Evolutionary conservation across 805 yeast genomes (phyloP).

Genomic region (Cyberlindnera sargentensis): DNA sequence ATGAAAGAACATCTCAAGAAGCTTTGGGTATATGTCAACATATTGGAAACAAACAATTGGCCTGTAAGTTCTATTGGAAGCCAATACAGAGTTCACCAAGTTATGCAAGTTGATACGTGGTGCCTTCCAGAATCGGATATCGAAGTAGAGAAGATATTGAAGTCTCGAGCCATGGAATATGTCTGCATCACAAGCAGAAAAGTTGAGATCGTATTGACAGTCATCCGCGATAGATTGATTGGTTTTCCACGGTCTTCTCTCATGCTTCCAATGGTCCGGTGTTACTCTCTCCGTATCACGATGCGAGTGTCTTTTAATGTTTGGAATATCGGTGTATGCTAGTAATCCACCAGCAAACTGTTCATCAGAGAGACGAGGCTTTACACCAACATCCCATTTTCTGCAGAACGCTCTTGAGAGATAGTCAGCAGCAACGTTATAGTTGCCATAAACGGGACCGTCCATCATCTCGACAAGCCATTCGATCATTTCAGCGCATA

Average conservation of each 20-base stretch:
- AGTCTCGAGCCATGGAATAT: constrained; percentile 33
- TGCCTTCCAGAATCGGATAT: constrained; percentile 64
- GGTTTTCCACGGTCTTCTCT: constrained; percentile 40
- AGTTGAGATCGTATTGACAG: constrained; percentile 35
- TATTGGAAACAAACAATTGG: constrained; percentile 66
- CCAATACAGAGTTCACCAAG: constrained; percentile 55
- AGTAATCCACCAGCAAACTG: background rate
- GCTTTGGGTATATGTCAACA: constrained; percentile 72
- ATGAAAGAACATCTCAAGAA: constrained; percentile 61
- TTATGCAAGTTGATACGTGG: constrained; percentile 54
- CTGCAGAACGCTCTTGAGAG: constrained; percentile 53
- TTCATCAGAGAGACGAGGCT: background rate
- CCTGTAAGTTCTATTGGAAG: constrained; percentile 52
- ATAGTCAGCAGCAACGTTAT: constrained; percentile 38
- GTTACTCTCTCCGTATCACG: background rate
- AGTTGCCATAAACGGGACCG: constrained; percentile 45
- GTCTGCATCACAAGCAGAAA: constrained; percentile 3
- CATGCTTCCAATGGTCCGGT: constrained; percentile 32
- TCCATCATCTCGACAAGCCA: constrained; percentile 59
- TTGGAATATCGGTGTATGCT: background rate
- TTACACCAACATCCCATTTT: constrained; percentile 54
- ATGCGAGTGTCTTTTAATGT: too few species aligned
- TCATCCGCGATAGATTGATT: constrained; percentile 34
- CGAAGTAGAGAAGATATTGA: constrained; percentile 45
- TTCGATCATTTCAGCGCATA: constrained; percentile 63